Evolutionary conservation across 2,329 filamentous ascomycete species (phyloP).

Genomic region (Neopestalotiopsis sp.): DNA sequence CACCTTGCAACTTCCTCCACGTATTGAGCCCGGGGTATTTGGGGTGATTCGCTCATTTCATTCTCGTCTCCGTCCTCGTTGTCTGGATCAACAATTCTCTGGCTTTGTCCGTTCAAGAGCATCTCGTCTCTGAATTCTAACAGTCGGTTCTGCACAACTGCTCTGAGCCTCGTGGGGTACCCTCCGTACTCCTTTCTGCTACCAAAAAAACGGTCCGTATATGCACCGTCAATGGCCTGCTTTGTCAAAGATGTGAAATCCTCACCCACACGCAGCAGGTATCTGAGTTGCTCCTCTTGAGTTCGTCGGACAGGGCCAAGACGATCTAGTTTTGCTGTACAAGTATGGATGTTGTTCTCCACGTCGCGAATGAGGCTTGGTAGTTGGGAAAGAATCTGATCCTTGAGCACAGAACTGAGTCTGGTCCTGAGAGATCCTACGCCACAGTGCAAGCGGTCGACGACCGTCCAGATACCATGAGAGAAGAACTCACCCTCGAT

Average conservation of each 20-base stretch:
- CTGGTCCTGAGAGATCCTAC: slow-evolving; percentile 27
- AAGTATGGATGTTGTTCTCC: slow-evolving; percentile 29
- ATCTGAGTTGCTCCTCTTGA: slow-evolving; percentile 31
- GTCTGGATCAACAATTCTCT: slow-evolving; percentile 18
- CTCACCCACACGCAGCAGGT: slow-evolving; percentile 33
- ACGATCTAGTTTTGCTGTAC: slow-evolving; percentile 25
- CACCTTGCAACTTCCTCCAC: slow-evolving; percentile 23
- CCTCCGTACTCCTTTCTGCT: slow-evolving; percentile 20
- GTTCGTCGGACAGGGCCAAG: slow-evolving; percentile 30
- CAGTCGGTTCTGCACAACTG: slow-evolving; percentile 30
- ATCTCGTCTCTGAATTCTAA: slow-evolving; percentile 28
- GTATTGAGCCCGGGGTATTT: slow-evolving; percentile 16
- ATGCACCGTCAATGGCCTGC: slow-evolving; percentile 34
- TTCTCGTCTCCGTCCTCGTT: background rate
- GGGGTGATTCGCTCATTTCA: background rate
- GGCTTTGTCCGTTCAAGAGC: slow-evolving; percentile 27
- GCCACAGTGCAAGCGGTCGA: slow-evolving; percentile 24
- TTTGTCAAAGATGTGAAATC: slow-evolving; percentile 30
- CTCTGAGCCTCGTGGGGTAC: slow-evolving; percentile 28
- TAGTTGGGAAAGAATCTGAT: slow-evolving; percentile 37
- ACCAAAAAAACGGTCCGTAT: slow-evolving; percentile 34
- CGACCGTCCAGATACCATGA: slow-evolving; percentile 16
- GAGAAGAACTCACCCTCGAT: slow-evolving; percentile 23
- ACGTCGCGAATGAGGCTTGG: slow-evolving; percentile 37
- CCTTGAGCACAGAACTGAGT: slow-evolving; percentile 29